These are phyloP conservation scores for Barbarea vulgaris DNA, from an alignment of 345 rosid species.

Conservation along the genomic window DNA sequence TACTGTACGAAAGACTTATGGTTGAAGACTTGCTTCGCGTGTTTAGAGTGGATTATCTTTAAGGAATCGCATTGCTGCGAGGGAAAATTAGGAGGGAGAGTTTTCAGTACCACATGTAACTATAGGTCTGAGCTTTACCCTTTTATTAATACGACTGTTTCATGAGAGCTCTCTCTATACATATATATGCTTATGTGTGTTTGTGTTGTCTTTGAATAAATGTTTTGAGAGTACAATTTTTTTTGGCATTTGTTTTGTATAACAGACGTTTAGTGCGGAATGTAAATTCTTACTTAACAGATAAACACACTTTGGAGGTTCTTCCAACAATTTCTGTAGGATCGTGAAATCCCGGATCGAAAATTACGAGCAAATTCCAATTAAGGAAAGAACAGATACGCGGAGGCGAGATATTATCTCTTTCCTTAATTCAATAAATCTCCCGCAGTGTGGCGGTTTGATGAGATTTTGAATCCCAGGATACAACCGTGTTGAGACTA, in stretches of 20 bases:
- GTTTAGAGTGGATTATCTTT: background rate
- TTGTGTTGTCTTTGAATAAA: background rate
- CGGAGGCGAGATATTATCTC: too few relatives aligned
- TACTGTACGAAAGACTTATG: background rate
- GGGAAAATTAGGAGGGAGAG: background rate
- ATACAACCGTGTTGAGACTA: too few relatives aligned
- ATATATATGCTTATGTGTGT: background rate
- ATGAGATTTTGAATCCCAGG: too few relatives aligned
- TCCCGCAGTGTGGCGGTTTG: too few relatives aligned
- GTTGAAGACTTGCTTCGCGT: background rate
- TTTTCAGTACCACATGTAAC: background rate
- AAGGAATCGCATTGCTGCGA: background rate
- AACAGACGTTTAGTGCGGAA: background rate
- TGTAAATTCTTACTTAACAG: background rate
- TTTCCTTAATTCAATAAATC: too few relatives aligned
- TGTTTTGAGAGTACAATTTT: background rate
- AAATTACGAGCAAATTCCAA: too few relatives aligned
- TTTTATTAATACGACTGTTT: background rate
- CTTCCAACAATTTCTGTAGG: background rate
- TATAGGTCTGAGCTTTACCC: conserved; percentile 2
- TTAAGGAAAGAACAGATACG: too few relatives aligned
- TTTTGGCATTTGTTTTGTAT: background rate
- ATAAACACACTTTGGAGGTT: background rate
- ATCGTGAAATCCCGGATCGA: too few relatives aligned
- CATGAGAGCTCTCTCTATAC: background rate